Percentiles rank a stretch among this genome's conserved stretches.
These are phyloP conservation scores for Colletotrichum kahawae DNA, from an alignment of 2,329 filamentous ascomycete species.

Conservation along the genomic window DNA sequence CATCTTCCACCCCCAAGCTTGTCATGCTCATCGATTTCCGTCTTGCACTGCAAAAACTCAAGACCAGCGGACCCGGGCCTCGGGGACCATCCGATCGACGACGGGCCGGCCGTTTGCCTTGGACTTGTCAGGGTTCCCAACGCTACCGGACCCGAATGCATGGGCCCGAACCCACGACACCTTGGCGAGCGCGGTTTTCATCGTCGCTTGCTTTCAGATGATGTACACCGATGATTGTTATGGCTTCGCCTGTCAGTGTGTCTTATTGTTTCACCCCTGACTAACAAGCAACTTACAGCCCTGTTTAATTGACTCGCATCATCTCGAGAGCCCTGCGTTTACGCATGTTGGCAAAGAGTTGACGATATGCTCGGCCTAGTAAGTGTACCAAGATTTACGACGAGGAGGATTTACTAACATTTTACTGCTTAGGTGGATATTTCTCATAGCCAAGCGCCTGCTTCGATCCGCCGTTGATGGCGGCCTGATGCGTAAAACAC, in stretches of 20 bases:
- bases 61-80: neutral
- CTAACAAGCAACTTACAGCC: neutral
- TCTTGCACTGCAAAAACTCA: neutral
- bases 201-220: neutral
- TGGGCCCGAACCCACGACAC: neutral
- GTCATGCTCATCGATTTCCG: neutral
- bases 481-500: neutral
- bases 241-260: neutral
- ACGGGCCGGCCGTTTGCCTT: neutral
- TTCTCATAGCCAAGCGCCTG: neutral
- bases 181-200: too few species aligned
- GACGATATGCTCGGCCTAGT: neutral
- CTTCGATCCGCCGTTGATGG: neutral
- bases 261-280: neutral
- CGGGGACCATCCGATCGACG: neutral
- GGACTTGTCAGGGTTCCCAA: neutral
- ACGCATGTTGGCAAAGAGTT: neutral
- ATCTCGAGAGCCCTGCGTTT: neutral
- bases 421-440: neutral
- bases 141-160: neutral
- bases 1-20: neutral
- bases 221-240: neutral
- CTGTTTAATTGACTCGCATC: neutral
- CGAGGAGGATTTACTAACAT: neutral
- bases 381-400: neutral